phyloP scores from a whole-genome alignment of 805 yeast genomes.

The Zygotorulaspora sp. region DNA sequence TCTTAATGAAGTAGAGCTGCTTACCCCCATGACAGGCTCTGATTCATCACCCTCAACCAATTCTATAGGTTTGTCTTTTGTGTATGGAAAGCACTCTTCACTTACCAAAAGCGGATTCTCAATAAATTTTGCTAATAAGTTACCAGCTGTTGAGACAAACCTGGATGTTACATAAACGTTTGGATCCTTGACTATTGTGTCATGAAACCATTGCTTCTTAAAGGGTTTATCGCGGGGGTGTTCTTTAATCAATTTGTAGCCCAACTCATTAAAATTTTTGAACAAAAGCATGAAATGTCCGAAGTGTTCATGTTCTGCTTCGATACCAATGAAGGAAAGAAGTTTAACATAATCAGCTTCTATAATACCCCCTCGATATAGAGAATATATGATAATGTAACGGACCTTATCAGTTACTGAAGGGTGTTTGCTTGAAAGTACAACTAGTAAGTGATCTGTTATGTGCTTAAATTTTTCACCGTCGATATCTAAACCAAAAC shows the following conservation, averaged over 20 bases:
- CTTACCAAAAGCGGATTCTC: conserved; percentile 46
- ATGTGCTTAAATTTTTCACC: conserved; percentile 57
- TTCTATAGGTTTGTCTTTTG: conserved; percentile 65
- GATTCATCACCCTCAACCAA: conserved; percentile 37
- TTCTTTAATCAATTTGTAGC: conserved; percentile 50
- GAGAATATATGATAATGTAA: conserved; percentile 64
- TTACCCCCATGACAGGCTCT: conserved; percentile 33
- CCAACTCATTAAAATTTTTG: conserved; percentile 52
- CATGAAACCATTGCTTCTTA: conserved; percentile 52
- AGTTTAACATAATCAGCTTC: conserved; percentile 70
- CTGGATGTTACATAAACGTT: conserved; percentile 58
- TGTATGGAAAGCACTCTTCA: conserved; percentile 63
- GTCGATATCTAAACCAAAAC: conserved; percentile 65
- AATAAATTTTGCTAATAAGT: conserved; percentile 49
- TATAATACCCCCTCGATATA: conserved; percentile 77
- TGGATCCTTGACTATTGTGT: conserved; percentile 37
- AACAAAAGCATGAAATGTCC: conserved; percentile 50
- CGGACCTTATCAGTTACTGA: conserved; percentile 68
- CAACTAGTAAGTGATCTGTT: conserved; percentile 55
- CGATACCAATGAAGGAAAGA: conserved; percentile 48
- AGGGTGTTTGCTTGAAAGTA: conserved; percentile 47
- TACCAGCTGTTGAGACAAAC: conserved; percentile 64
- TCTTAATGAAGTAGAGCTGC: conserved; percentile 51
- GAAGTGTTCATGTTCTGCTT: conserved; percentile 38
- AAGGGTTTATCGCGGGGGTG: conserved; percentile 41